Base-by-base conservation (phyloP, 371 early-diverging fungal species). In the Mucor saturninus region DNA sequence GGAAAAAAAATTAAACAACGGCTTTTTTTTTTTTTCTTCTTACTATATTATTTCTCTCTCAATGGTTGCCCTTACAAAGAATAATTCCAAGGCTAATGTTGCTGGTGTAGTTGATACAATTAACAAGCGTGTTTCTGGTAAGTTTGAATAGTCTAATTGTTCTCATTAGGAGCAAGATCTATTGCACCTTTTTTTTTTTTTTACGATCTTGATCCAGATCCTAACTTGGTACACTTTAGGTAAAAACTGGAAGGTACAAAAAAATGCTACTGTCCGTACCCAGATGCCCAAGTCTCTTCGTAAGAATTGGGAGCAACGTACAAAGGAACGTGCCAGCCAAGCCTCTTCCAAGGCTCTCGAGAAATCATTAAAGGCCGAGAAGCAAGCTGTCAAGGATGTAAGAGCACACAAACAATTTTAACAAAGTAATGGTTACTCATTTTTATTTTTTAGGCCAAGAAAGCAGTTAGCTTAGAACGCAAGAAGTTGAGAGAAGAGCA, bases 401-500 rank as follows among this genome's bases (percentile, higher is more conserved):
- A 42, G 75, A 61, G 35, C 35, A 35, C 35, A 4, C 8, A 35
- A 35, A 35, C 21, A 21, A 21, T 21, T 21, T 21, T 21, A 21
- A 21, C 21, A 21, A 21, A 21, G 21, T 21, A 21, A 21, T 21
- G 21, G 21, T 21, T 21, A 21, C 21, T 21, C 21, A 21, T 21
- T 21, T 21, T 21, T 21, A 21, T 21, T 21, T 21, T 21, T 21
- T 73, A 87, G 87, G 76, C 83, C 64, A 85, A 84, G 68, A 73
- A 81, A 52, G 81, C 80, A 43, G 83, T 82, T 52, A 87, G 80
- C 13, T 69, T 80, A 67, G 87, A 87, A 58, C 82, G 87, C 60
- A 83, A 76, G 54, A 81, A 79, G 74, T 78, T 85, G 45, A 72
- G 79, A 70, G 87, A 85, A 68, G 87, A 87, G 53, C 83, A 87